These are phyloP conservation scores for Vinca minor DNA, from an alignment of 257 asterid genomes.

Conservation along the genomic window DNA sequence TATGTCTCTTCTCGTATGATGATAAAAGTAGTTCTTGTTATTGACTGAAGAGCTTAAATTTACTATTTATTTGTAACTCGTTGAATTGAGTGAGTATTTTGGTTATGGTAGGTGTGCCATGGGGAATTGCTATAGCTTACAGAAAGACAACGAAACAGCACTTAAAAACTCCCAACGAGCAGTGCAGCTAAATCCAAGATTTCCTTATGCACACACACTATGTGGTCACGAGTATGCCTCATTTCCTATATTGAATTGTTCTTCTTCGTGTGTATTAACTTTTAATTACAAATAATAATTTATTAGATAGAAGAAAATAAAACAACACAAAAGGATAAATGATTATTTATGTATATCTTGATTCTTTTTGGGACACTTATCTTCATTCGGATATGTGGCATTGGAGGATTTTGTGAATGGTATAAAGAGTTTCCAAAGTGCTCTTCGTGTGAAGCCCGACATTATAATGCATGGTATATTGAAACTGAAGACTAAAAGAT, in stretches of 20 bases:
- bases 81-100: not conserved
- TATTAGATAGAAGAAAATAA: no score
- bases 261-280: not conserved
- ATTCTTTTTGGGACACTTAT: conserved; percentile 11
- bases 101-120: conserved; percentile 69
- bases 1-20: not conserved
- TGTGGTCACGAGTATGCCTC: conserved; percentile 86
- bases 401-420: conserved; percentile 91
- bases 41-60: not conserved
- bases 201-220: conserved; percentile 83
- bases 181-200: conserved; percentile 81
- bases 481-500: no score
- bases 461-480: conserved; percentile 98
- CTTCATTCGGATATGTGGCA: conserved; percentile 57
- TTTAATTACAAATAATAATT: no score
- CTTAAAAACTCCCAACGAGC: conserved; percentile 88
- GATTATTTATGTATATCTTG: not conserved
- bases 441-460: conserved; percentile 78
- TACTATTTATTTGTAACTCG: conserved; percentile 1
- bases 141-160: conserved; percentile 91
- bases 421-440: conserved; percentile 71
- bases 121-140: conserved; percentile 94
- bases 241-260: conserved; percentile 5
- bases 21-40: not conserved
- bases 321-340: no score